Percentiles rank a stretch among this genome's conserved stretches.
Evolutionary conservation across 495 filamentous ascomycete species (phyloP).

Genomic region (Trichoderma gamsii): DNA sequence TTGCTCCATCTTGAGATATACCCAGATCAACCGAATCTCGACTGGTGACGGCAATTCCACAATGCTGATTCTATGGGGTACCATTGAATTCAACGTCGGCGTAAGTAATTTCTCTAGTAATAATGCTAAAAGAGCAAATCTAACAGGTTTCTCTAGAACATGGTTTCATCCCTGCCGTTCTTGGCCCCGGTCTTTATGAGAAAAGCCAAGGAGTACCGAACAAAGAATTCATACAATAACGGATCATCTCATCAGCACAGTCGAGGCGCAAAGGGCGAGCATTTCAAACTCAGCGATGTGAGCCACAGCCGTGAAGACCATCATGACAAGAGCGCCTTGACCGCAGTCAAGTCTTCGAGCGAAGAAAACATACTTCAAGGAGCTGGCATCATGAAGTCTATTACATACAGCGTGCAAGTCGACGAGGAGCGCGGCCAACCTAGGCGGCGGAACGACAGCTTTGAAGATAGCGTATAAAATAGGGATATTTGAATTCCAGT

Average conservation of each 20-base stretch:
- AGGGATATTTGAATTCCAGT: not conserved
- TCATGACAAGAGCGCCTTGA: constrained; percentile 28
- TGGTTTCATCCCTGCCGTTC: constrained; percentile 43
- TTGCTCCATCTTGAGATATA: constrained; percentile 49
- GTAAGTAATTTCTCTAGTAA: constrained; percentile 21
- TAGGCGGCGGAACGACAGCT: constrained; percentile 2
- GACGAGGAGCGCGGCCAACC: constrained; percentile 22
- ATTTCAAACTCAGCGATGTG: constrained; percentile 23
- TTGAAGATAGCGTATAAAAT: not conserved
- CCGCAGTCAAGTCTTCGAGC: constrained; percentile 30
- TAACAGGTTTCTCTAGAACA: constrained; percentile 32
- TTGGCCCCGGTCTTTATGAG: constrained; percentile 40
- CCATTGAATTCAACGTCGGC: constrained; percentile 54
- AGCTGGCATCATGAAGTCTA: constrained; percentile 38
- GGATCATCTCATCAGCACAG: constrained; percentile 12
- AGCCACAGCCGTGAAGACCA: constrained; percentile 20
- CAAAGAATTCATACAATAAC: constrained; percentile 22
- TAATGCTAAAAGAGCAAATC: constrained; percentile 14
- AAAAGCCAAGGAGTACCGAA: constrained; percentile 29
- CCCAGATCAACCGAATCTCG: constrained; percentile 48
- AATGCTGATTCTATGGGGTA: constrained; percentile 53
- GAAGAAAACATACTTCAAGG: constrained; percentile 41
- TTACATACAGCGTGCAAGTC: constrained; percentile 39
- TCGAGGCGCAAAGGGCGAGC: constrained; percentile 7
- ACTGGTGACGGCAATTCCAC: constrained; percentile 50